Base-by-base conservation (phyloP, 1,284 basidiomycete genomes). In the Omphalotus olearius region DNA sequence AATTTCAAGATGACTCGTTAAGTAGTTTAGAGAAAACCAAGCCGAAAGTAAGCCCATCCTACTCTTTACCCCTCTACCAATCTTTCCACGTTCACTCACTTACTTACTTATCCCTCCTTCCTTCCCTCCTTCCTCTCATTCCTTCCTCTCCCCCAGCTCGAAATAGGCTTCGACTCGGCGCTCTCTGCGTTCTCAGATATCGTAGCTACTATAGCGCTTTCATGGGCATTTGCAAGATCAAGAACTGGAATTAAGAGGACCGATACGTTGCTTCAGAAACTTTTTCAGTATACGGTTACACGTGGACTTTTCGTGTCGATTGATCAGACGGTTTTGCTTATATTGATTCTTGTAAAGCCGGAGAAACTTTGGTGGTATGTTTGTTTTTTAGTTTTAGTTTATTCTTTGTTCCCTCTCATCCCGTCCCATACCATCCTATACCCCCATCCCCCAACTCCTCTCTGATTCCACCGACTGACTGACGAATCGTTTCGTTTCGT, bases 231-330 rank as follows among this genome's bases (percentile, higher is more conserved):
- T n/a, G 14, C 10, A n/a, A n/a, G 14, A 3, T 16, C 18, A 2
- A 6, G 20, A 6, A 17, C 33, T 1, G 45, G 45, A 11, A 35
- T 47, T 3, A 47, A 37, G 23, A 35, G 33, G 6, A 47, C 30
- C 16, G 35, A 47, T n/a, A 47, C 45, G 2, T 17, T 47, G 2
- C 28, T 47, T 10, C 14, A 47, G 6, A 47, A 47, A 37, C 28
- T 47, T 6, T 37, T 47, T 30, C 30, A 47, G 17, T 47, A 47
- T 17, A 37, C 45, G 3, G 45, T 47, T 18, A 36, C 45, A 2
- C 45, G 45, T 17, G 45, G 45, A 20, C 16, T 47, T 37, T 47
- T 47, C 5, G 45, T 47, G 3, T 36, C 45, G 20, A 17, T 36
- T 17, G 36, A 35, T n/a, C 45, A 36, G 17, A 20, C 36, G 6